A percentile compares a stretch with the other conserved stretches of the same genome.
Conservation (phyloP, 1,284 basidiomycete species). For the Cutaneotrichosporon mucoides region DNA sequence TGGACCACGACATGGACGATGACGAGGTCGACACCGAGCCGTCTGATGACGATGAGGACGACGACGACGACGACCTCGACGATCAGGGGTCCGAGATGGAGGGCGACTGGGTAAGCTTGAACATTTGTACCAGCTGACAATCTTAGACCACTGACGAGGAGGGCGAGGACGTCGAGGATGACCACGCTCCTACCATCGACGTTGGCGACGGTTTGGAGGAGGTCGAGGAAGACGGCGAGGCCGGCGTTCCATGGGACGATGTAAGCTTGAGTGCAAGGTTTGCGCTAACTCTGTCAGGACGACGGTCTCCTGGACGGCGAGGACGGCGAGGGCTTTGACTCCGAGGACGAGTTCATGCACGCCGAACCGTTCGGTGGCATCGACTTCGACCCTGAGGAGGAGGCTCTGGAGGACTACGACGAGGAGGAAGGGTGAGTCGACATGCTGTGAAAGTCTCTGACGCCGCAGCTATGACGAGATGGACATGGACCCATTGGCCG, state of each 20-base stretch:
- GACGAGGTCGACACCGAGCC: conserved; percentile 54
- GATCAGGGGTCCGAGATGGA: conserved; percentile 36
- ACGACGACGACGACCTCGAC: conserved; percentile 48
- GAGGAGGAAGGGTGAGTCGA: conserved; percentile 17
- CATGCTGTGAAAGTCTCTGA: no score
- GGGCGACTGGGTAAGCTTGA: conserved; percentile 31
- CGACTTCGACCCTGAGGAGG: conserved; percentile 50
- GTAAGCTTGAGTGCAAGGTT: no score
- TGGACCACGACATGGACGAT: conserved; percentile 51
- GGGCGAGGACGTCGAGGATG: conserved; percentile 35
- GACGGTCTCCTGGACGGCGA: conserved; percentile 52
- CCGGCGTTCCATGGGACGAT: conserved; percentile 30
- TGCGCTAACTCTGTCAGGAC: conserved; percentile 32
- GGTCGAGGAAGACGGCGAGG: conserved; percentile 21
- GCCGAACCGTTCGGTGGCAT: conserved; percentile 8
- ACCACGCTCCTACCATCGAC: conserved; percentile 14
- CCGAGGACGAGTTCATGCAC: conserved; percentile 59
- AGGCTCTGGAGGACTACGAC: conserved; percentile 42
- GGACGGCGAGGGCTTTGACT: conserved; percentile 22
- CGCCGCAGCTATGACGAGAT: conserved; percentile 5
- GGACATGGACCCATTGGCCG: conserved; percentile 8
- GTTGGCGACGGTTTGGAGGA: conserved; percentile 27
- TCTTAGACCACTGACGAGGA: conserved; percentile 28
- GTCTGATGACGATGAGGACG: conserved; percentile 29
- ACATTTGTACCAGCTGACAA: neutral